Conservation (phyloP, 2,329 filamentous ascomycete genomes). For the Colletotrichum sp. region DNA sequence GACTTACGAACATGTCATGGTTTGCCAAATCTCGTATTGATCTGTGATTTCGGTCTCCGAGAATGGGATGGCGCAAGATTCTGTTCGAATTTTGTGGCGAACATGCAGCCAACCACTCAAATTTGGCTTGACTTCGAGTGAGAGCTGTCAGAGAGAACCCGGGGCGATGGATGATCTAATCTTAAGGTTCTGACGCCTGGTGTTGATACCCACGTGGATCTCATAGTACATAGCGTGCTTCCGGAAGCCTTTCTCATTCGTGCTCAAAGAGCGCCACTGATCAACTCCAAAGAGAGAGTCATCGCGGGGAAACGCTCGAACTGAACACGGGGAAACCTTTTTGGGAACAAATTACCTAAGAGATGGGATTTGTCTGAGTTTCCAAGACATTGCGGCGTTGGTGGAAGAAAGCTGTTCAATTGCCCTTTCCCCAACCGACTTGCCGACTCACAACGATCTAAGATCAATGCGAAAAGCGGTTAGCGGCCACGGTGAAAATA, state of each 20-base stretch:
- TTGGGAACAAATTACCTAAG: background rate
- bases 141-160: background rate
- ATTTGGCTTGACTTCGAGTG: background rate
- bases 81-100: background rate
- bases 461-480: background rate
- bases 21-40: background rate
- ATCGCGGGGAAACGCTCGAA: background rate
- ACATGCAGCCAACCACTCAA: background rate
- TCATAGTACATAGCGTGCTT: background rate
- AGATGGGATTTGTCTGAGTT: background rate
- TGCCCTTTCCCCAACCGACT: background rate
- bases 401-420: background rate
- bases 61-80: background rate
- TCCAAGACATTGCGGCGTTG: background rate
- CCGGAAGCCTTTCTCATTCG: background rate
- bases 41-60: accelerated
- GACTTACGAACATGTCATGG: background rate
- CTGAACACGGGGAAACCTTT: background rate
- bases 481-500: background rate
- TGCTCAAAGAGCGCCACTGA: background rate
- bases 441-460: background rate
- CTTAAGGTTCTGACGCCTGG: background rate
- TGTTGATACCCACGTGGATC: background rate
- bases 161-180: background rate
- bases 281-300: background rate